These are phyloP conservation scores for Pelargonium fulgidum DNA, from an alignment of 441 rosid species.

Conservation along the genomic window DNA sequence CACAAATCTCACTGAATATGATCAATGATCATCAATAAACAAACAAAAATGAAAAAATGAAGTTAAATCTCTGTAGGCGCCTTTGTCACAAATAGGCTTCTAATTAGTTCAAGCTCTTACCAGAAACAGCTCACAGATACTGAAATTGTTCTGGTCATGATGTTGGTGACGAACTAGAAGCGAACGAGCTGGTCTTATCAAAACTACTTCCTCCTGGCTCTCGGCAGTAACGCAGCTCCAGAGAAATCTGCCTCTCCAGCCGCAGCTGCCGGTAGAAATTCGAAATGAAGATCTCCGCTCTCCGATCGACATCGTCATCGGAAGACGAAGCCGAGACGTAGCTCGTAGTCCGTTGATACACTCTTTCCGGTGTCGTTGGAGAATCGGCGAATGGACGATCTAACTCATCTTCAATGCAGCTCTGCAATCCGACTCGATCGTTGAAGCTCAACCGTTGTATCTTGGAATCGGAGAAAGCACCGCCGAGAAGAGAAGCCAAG, in stretches of 20 bases:
- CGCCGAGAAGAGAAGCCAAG: constrained; percentile 21
- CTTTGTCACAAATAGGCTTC: too few species aligned
- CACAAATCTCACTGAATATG: too few species aligned
- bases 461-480: constrained; percentile 4
- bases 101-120: too few species aligned
- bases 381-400: constrained; percentile 2
- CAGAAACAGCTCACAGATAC: too few species aligned
- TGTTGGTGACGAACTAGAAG: too few species aligned
- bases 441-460: constrained; percentile 31
- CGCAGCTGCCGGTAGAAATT: constrained; percentile 34
- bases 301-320: constrained; percentile 31
- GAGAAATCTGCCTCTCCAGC: constrained; percentile 34
- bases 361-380: neutral
- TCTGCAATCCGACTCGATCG: constrained; percentile 33
- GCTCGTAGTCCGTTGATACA: constrained; percentile 35
- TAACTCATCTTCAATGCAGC: constrained; percentile 27
- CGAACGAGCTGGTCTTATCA: too few species aligned
- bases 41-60: too few species aligned
- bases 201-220: neutral
- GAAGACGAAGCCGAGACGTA: constrained; percentile 8
- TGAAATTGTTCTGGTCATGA: too few species aligned
- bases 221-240: constrained; percentile 25
- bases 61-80: too few species aligned
- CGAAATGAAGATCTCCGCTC: constrained; percentile 32
- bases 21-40: too few species aligned